A percentile compares a stretch with the other conserved stretches of the same genome.
phyloP scores from a whole-genome alignment of 2,329 filamentous ascomycete species.

The Beauveria medogensis region DNA sequence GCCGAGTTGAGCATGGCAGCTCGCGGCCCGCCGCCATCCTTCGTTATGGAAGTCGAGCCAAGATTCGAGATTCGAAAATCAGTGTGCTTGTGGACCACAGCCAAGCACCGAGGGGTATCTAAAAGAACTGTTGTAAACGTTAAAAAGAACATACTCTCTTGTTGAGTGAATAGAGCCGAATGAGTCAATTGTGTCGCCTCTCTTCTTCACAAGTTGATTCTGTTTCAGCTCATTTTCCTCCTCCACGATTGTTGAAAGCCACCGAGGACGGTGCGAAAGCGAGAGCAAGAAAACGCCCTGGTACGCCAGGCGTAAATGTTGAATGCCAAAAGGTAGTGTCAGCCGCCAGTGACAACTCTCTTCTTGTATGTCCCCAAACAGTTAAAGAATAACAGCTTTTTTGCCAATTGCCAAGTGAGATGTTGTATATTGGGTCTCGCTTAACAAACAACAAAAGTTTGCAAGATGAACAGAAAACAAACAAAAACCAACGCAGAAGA shows the following conservation, averaged over 20 bases:
- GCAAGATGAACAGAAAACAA: slow-evolving; percentile 12
- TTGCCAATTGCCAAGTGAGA: slow-evolving; percentile 11
- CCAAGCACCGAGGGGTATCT: neutral
- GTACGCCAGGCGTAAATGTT: slow-evolving; percentile 1
- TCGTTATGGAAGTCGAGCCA: neutral
- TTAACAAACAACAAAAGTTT: slow-evolving; percentile 8
- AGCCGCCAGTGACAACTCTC: neutral
- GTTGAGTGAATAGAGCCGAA: neutral
- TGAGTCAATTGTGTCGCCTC: neutral
- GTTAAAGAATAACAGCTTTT: neutral
- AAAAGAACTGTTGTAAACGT: neutral
- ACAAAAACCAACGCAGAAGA: neutral
- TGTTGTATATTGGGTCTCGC: slow-evolving; percentile 10
- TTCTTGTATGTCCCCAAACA: neutral
- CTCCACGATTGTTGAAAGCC: neutral
- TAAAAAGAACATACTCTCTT: neutral
- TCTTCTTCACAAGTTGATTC: neutral
- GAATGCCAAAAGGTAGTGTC: neutral
- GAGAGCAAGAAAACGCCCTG: neutral
- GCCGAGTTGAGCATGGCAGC: neutral
- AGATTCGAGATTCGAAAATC: neutral
- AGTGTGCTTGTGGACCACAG: neutral
- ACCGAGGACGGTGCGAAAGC: neutral
- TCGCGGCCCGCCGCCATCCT: neutral
- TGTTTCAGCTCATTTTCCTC: neutral